Base-by-base conservation (phyloP, 495 filamentous ascomycete genomes). In the Hypoxylon trugodes region DNA sequence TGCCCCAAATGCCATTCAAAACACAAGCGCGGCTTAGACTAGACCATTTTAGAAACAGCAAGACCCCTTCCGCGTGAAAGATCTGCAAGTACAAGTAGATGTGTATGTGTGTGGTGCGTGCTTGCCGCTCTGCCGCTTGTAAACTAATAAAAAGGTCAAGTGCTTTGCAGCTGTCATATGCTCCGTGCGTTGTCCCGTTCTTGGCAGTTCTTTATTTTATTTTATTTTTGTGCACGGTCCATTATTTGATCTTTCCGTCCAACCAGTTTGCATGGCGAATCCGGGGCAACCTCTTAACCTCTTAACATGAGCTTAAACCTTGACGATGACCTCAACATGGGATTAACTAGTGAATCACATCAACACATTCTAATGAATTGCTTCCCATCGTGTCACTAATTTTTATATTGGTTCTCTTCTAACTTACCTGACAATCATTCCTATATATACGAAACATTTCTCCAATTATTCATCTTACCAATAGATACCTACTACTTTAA, bases 121-220 rank as follows among this genome's bases (percentile, higher is more conserved):
- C 46, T 60, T 52, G 38, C 37, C 15, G 43, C 15, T 21, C 42
- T 43, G 26, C 47, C 28, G 50, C 36, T 43, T 50, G 37, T 43
- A 36, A 42, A 56, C 59, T 22, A 18, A 1, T 30, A 26, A 18
- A 19, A 47, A 33, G 48, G 24, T 38, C 58, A 52, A 61, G 40
- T 62, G 37, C 46, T 64, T 57, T 58, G 54, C 47, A 53, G 35
- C 38, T 40, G 61, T 54, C 54, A 59, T 30, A n/a, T 65, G 54
- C 47, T 41, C 55, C 48, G 61, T 59, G 53, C 54, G 61, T 12
- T 59, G 61, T 47, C 61, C 16, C 45, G 9, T 16, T 5, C 10
- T 13, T 32, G 42, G 49, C 43, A n/a, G n/a, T n/a, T n/a, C n/a
- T n/a, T n/a, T n/a, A n/a, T n/a, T n/a, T n/a, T n/a, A n/a, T n/a